Evolutionary conservation across 1,284 basidiomycete species (phyloP).

Genomic region (Bondarzewia mesenterica): DNA sequence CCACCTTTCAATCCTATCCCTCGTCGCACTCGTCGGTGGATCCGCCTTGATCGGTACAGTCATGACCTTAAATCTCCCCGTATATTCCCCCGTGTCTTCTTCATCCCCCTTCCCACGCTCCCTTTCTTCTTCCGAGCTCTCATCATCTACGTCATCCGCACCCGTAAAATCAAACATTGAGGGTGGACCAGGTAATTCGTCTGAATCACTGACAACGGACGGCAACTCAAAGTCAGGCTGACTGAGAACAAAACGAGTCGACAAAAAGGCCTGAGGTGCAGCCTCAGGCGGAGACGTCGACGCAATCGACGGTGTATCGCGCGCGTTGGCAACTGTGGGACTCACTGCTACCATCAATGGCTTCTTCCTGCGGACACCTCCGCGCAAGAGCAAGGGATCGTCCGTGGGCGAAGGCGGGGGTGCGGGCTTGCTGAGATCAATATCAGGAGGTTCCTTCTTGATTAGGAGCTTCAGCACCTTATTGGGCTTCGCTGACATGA

Average conservation of each 20-base stretch:
- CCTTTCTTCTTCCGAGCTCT: constrained; percentile 24
- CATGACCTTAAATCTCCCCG: constrained; percentile 48
- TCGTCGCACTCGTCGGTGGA: constrained; percentile 51
- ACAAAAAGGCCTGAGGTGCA: not conserved
- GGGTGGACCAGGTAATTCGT: constrained; percentile 19
- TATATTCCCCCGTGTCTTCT: constrained; percentile 44
- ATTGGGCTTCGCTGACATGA: constrained; percentile 19
- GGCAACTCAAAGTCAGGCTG: constrained; percentile 1
- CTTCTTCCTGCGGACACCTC: constrained; percentile 15
- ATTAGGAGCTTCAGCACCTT: constrained; percentile 27
- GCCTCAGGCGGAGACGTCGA: constrained; percentile 5
- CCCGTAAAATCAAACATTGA: constrained; percentile 21
- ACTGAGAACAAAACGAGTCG: too few species aligned
- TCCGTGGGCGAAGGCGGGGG: constrained; percentile 67
- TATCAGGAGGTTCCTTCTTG: constrained; percentile 57
- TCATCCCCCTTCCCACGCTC: constrained; percentile 15
- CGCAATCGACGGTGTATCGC: constrained; percentile 7
- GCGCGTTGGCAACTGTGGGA: constrained; percentile 3
- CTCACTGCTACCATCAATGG: not conserved
- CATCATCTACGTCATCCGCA: constrained; percentile 9
- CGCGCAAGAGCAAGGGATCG: constrained; percentile 59
- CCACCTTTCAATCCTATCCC: constrained; percentile 46
- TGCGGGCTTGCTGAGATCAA: constrained; percentile 47
- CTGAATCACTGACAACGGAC: constrained; percentile 9
- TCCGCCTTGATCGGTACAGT: constrained; percentile 56